Evolutionary conservation across 2,329 filamentous ascomycete genomes (phyloP).

Genomic region (Diplodia sapinea): DNA sequence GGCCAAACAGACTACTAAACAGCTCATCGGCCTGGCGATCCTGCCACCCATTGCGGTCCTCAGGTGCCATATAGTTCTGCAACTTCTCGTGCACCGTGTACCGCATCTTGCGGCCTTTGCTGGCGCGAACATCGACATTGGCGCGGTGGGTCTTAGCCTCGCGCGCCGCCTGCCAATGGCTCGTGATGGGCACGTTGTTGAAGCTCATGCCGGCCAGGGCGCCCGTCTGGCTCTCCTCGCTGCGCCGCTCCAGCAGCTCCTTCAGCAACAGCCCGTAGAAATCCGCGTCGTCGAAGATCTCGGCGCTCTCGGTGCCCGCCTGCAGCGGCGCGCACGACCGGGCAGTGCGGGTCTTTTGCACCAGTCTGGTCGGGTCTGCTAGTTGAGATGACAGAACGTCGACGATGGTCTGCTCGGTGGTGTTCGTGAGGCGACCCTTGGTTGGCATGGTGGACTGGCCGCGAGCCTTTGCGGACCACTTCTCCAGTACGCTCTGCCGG

Average conservation of each 20-base stretch:
- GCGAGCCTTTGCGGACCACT: conserved; percentile 85
- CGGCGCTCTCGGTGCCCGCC: conserved; percentile 59
- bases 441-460: conserved; percentile 63
- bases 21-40: conserved; percentile 74
- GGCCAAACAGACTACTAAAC: conserved; percentile 58
- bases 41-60: conserved; percentile 82
- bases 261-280: conserved; percentile 95
- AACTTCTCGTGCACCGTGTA: conserved; percentile 97
- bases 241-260: conserved; percentile 88
- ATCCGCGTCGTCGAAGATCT: conserved; percentile 89
- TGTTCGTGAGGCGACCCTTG: conserved; percentile 65
- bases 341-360: conserved; percentile 72
- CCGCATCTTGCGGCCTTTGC: conserved; percentile 90
- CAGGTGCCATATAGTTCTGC: conserved; percentile 96
- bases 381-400: conserved; percentile 73
- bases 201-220: conserved; percentile 54
- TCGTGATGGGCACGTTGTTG: conserved; percentile 30
- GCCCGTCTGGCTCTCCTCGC: conserved; percentile 61
- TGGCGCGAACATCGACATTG: conserved; percentile 88
- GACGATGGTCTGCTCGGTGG: conserved; percentile 67
- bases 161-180: conserved; percentile 67
- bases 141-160: conserved; percentile 80
- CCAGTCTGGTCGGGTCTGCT: conserved; percentile 66
- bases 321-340: conserved; percentile 79
- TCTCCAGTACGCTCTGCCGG: conserved; percentile 77